Percentiles rank a stretch among this genome's conserved stretches.
Evolutionary conservation across 192 early-diverging fungal species (phyloP).

Genomic region (Funneliformis geosporum): DNA sequence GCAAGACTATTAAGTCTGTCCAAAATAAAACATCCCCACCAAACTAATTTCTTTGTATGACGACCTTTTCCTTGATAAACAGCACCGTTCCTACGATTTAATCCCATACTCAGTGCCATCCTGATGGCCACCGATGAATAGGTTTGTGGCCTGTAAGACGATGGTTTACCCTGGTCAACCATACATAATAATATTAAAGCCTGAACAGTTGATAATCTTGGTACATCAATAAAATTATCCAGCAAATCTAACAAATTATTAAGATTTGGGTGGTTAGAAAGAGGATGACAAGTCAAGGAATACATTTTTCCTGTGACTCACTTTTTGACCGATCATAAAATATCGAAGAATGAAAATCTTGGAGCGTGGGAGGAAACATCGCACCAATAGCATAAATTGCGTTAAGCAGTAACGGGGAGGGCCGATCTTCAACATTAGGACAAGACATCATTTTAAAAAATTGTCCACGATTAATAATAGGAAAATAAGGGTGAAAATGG

Average conservation of each 20-base stretch:
- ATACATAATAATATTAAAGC: slow-evolving; percentile 45
- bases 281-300: no score
- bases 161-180: slow-evolving; percentile 45
- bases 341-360: slow-evolving; percentile 11
- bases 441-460: slow-evolving; percentile 34
- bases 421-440: slow-evolving; percentile 3
- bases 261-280: no score
- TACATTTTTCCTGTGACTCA: not conserved
- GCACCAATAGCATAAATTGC: slow-evolving; percentile 44
- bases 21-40: slow-evolving; percentile 26
- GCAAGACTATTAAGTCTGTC: slow-evolving; percentile 39
- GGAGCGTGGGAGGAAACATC: slow-evolving; percentile 29
- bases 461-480: slow-evolving; percentile 34
- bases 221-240: slow-evolving; percentile 44
- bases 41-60: slow-evolving; percentile 32
- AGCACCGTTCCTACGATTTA: slow-evolving; percentile 33
- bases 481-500: slow-evolving; percentile 41
- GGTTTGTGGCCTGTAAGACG: slow-evolving; percentile 44
- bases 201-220: slow-evolving; percentile 46
- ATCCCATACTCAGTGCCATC: slow-evolving; percentile 49
- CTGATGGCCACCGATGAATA: slow-evolving; percentile 48
- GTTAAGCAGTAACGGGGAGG: slow-evolving; percentile 48
- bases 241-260: slow-evolving; percentile 28
- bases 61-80: slow-evolving; percentile 20
- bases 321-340: slow-evolving; percentile 31